Base-by-base conservation (phyloP, 164 flowering plant genomes). In the Chloranthus sessilifolius region DNA sequence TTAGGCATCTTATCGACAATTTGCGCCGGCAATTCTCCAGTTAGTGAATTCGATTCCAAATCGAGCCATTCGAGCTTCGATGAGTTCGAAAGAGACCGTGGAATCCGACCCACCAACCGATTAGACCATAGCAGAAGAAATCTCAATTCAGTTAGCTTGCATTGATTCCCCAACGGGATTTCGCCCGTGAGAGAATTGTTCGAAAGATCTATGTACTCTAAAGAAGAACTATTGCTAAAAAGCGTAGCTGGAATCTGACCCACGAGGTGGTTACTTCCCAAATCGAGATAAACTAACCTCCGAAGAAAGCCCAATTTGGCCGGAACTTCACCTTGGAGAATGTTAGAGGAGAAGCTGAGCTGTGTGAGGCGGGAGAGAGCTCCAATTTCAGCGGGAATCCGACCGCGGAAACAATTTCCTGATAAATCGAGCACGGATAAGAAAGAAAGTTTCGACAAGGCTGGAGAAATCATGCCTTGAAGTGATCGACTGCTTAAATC, bases 121-220 rank as follows among this genome's bases (percentile, higher is more conserved):
- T 87, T 90, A 2, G 95, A 84, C 98, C 98, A 90, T 7, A 90
- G 78, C 1, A 87, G 71, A 41, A 90, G 77, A 65, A 49, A 87
- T 58, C 66, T 72, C 60, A 90, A 53, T 21, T 78, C 66, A 14
- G 7, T 35, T 2, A 84, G 74, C 58, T 52, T 63, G 65, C 94
- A 86, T 24, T 61, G 64, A 20, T 59, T 47, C 44, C 50, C 47
- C 37, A 75, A 36, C 3, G 88, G 94, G 50, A 91, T 81, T 50
- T 67, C 60, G 0, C 98, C 96, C 11, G 41, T 52, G 0, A 91
- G 68, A 42, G 88, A 74, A 56, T 91, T 91, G 73, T 85, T 88
- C 7, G 96, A 87, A 16, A 91, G 68, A 63, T 91, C 96, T 2
- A 91, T 23, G 46, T 88, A 88, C 59, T 80, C 66, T 53, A 91